A percentile compares a stretch with the other conserved stretches of the same genome.
These are phyloP conservation scores for Geotrichum cucujoidarum DNA, from an alignment of 1,139 yeast genomes.

Conservation along the genomic window DNA sequence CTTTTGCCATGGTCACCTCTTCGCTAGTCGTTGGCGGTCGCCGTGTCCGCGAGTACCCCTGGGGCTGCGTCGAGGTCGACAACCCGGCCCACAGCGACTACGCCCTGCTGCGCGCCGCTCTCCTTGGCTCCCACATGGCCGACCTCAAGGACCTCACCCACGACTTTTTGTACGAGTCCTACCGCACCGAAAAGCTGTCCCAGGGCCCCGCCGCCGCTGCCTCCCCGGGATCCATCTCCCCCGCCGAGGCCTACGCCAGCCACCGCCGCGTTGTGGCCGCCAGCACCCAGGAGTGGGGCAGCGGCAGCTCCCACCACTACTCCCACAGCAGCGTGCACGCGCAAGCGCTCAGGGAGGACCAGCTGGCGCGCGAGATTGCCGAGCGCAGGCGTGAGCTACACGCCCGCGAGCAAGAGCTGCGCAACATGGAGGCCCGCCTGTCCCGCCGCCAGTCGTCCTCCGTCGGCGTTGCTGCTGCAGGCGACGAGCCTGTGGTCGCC, in stretches of 20 bases:
- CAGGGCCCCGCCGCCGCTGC: constrained; percentile 19
- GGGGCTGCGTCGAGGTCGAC: constrained; percentile 86
- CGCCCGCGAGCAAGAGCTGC: constrained; percentile 83
- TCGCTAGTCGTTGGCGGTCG: constrained; percentile 61
- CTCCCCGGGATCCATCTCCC: too few species aligned
- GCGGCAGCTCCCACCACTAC: too few species aligned
- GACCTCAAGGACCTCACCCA: constrained; percentile 90
- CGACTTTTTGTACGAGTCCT: constrained; percentile 82
- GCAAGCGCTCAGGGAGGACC: constrained; percentile 41
- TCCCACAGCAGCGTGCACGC: too few species aligned
- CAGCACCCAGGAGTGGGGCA: too few species aligned
- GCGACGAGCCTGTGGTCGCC: neutral
- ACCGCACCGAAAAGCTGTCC: constrained; percentile 82
- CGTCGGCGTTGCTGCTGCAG: too few species aligned
- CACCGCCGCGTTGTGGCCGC: too few species aligned
- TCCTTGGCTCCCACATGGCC: constrained; percentile 78
- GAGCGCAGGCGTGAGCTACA: constrained; percentile 77
- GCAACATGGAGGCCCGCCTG: constrained; percentile 72
- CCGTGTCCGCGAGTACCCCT: constrained; percentile 81
- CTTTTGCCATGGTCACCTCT: constrained; percentile 82
- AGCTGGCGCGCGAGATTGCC: constrained; percentile 54
- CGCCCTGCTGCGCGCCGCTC: constrained; percentile 64
- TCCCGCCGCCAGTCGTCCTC: constrained; percentile 36
- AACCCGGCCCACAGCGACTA: constrained; percentile 79
- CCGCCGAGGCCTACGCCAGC: too few species aligned